These are phyloP conservation scores for Candida cerambycidarum DNA, from an alignment of 805 yeast genomes.

Conservation along the genomic window DNA sequence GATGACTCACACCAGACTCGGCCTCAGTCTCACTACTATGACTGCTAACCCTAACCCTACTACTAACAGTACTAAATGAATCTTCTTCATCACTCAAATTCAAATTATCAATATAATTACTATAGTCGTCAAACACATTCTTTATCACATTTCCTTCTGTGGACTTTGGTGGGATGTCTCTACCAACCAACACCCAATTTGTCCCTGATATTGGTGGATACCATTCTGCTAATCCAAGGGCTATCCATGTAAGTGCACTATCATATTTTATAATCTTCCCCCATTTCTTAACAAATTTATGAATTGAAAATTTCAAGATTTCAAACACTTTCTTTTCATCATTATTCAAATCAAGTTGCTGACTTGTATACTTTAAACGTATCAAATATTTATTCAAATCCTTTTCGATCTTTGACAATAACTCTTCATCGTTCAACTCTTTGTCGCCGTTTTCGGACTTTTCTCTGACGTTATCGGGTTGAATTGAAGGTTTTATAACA, in stretches of 20 bases:
- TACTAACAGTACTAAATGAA: neutral
- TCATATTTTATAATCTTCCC: conserved; percentile 75
- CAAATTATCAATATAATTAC: conserved; percentile 33
- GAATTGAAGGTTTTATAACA: conserved; percentile 71
- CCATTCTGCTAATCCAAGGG: conserved; percentile 88
- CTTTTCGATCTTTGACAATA: conserved; percentile 42
- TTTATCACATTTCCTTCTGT: conserved; percentile 23
- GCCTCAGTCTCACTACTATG: too few relatives aligned
- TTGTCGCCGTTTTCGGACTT: neutral
- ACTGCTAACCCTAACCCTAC: neutral
- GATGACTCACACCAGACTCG: too few relatives aligned
- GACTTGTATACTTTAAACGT: conserved; percentile 34
- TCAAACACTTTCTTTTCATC: conserved; percentile 41
- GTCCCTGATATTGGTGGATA: conserved; percentile 62
- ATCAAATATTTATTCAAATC: conserved; percentile 65
- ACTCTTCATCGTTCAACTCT: conserved; percentile 21
- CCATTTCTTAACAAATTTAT: conserved; percentile 73
- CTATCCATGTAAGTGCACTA: conserved; percentile 83
- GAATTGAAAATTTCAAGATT: conserved; percentile 57
- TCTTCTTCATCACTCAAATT: conserved; percentile 13
- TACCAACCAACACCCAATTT: conserved; percentile 54
- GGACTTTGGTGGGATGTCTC: conserved; percentile 35
- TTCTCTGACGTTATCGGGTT: conserved; percentile 49
- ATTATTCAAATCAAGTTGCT: conserved; percentile 2
- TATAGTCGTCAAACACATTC: conserved; percentile 37